Conservation (phyloP, 768 basidiomycete species). For the Pleurotus giganteus region DNA sequence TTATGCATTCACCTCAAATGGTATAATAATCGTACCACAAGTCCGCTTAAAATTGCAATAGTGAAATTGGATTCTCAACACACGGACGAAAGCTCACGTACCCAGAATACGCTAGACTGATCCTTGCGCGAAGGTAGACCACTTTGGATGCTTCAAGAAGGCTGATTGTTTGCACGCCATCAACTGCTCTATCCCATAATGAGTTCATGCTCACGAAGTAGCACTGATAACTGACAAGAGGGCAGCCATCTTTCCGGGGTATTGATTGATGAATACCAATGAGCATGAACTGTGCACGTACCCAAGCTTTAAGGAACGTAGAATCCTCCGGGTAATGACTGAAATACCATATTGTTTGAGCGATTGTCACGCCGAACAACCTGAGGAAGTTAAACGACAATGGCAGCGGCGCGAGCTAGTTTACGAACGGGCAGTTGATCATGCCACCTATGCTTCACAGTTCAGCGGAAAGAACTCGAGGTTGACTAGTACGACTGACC, state of each 20-base stretch:
- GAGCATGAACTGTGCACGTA: neutral
- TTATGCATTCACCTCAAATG: neutral
- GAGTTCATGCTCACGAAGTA: too few species aligned
- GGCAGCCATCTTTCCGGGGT: neutral
- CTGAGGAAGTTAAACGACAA: neutral
- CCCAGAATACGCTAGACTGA: neutral
- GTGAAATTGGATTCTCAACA: neutral
- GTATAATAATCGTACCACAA: neutral
- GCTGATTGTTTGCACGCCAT: conserved; percentile 2
- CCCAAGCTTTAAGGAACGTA: neutral
- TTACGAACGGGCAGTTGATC: neutral
- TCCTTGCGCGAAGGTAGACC: neutral
- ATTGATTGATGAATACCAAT: too few species aligned
- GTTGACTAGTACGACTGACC: neutral
- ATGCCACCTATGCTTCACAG: neutral
- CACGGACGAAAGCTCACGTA: neutral
- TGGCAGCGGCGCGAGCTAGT: neutral
- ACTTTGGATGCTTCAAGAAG: neutral
- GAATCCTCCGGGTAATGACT: neutral
- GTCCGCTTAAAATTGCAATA: neutral
- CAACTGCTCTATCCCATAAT: neutral
- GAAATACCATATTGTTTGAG: conserved; percentile 5
- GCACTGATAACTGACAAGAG: neutral
- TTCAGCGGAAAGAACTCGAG: neutral
- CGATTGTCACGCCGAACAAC: neutral